phyloP scores from a whole-genome alignment of 192 early-diverging fungal species.

The Pilobolus umbonatus region DNA sequence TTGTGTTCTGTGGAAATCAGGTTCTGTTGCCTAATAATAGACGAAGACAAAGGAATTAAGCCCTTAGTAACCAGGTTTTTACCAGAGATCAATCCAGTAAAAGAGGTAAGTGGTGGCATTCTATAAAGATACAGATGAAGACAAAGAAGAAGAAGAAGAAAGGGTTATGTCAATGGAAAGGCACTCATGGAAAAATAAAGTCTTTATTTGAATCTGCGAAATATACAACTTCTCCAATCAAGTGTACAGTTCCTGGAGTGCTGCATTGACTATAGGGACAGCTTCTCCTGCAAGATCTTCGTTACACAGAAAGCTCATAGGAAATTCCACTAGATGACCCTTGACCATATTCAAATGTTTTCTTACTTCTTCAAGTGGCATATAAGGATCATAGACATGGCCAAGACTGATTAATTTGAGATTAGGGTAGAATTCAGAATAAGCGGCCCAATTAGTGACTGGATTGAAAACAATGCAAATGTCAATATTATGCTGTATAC shows the following conservation, averaged over 20 bases:
- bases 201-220: background rate
- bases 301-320: constrained; percentile 36
- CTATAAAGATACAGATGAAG: background rate
- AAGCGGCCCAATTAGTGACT: constrained; percentile 40
- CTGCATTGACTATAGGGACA: constrained; percentile 12
- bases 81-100: background rate
- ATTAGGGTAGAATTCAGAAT: constrained; percentile 42
- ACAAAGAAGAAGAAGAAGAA: background rate
- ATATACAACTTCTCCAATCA: constrained; percentile 6
- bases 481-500: background rate
- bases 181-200: background rate
- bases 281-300: constrained; percentile 41
- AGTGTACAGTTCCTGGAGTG: constrained; percentile 28
- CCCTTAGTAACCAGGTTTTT: constrained; percentile 3
- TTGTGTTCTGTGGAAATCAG: background rate
- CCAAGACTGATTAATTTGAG: constrained; percentile 34
- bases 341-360: constrained; percentile 32
- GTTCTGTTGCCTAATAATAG: constrained; percentile 7
- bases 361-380: constrained; percentile 35
- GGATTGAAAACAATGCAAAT: background rate
- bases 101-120: constrained; percentile 7
- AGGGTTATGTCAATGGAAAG: no score
- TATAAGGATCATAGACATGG: constrained; percentile 37
- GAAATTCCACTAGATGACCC: constrained; percentile 53
- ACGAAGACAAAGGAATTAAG: background rate